phyloP scores from a whole-genome alignment of 495 filamentous ascomycete genomes.

The Hypoxylon subgilvum region DNA sequence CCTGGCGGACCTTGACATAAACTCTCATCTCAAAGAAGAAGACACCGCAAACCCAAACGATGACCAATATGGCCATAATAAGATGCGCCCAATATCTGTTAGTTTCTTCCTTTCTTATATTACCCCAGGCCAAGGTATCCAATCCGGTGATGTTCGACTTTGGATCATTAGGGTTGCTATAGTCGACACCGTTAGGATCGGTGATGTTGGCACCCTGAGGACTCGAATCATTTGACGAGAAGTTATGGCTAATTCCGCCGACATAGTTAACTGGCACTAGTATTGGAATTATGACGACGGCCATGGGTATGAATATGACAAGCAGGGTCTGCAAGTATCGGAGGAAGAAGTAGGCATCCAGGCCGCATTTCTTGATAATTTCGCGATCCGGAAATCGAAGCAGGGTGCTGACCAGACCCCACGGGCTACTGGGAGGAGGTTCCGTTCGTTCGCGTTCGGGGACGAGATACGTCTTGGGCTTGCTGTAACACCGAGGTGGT shows the following conservation, averaged over 20 bases:
- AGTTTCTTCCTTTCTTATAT: constrained; percentile 73
- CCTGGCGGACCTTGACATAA: constrained; percentile 94
- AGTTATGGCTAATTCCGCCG: constrained; percentile 67
- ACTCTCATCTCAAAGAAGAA: constrained; percentile 86
- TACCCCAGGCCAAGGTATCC: constrained; percentile 88
- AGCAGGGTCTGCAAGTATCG: constrained; percentile 93
- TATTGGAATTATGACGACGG: constrained; percentile 79
- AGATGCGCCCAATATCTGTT: constrained; percentile 89
- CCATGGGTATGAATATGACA: constrained; percentile 86
- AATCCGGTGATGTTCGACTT: constrained; percentile 66
- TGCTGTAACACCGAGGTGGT: constrained; percentile 51
- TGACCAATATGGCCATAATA: constrained; percentile 76
- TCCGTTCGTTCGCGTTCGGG: constrained; percentile 82
- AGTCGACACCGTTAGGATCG: constrained; percentile 33
- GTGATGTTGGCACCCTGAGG: constrained; percentile 41
- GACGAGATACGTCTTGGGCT: constrained; percentile 89
- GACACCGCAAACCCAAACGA: constrained; percentile 84
- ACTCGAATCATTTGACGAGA: constrained; percentile 48
- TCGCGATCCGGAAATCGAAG: constrained; percentile 83
- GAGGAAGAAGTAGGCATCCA: constrained; percentile 98
- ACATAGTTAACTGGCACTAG: constrained; percentile 83
- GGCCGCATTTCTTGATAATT: constrained; percentile 90
- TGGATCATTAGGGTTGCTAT: constrained; percentile 41
- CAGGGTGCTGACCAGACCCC: constrained; percentile 70
- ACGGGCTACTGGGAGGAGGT: constrained; percentile 72